These are phyloP conservation scores for Rehmannia glutinosa DNA, from an alignment of 257 asterid species.

Conservation along the genomic window DNA sequence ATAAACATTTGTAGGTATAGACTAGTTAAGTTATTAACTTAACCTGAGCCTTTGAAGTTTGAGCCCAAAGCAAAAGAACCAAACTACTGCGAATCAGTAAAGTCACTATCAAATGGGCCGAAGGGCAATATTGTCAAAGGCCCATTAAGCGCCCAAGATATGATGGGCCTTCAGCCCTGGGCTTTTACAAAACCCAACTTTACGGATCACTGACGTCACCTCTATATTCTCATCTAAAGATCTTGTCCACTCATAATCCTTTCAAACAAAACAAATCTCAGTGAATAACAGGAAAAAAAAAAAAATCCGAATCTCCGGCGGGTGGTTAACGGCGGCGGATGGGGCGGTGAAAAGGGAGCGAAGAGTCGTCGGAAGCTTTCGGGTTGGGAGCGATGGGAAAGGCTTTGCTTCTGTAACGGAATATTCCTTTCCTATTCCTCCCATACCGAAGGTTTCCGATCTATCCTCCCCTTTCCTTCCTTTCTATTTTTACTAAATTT, in stretches of 20 bases:
- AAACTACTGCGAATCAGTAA: too few relatives aligned
- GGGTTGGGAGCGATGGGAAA: constrained; percentile 32
- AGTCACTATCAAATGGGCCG: too few relatives aligned
- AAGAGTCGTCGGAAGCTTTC: constrained; percentile 17
- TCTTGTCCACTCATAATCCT: too few relatives aligned
- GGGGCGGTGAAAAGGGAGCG: constrained; percentile 20
- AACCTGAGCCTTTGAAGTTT: too few relatives aligned
- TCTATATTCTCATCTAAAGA: background rate
- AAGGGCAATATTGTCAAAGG: too few relatives aligned
- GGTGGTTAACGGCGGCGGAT: background rate
- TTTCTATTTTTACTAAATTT: background rate
- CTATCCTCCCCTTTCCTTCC: constrained; percentile 28
- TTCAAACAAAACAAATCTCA: background rate
- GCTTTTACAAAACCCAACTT: too few relatives aligned
- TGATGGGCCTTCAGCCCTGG: too few relatives aligned
- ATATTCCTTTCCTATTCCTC: constrained; percentile 32
- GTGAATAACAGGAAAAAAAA: background rate
- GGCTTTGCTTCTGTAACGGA: background rate
- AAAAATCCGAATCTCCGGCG: background rate
- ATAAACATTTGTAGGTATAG: too few relatives aligned
- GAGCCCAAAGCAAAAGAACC: too few relatives aligned
- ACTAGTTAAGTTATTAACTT: too few relatives aligned
- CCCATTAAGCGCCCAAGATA: too few relatives aligned
- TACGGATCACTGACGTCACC: too few relatives aligned
- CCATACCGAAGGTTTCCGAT: constrained; percentile 37